Evolutionary conservation across 2,329 filamentous ascomycete genomes (phyloP).

Genomic region (Periconia sp.): DNA sequence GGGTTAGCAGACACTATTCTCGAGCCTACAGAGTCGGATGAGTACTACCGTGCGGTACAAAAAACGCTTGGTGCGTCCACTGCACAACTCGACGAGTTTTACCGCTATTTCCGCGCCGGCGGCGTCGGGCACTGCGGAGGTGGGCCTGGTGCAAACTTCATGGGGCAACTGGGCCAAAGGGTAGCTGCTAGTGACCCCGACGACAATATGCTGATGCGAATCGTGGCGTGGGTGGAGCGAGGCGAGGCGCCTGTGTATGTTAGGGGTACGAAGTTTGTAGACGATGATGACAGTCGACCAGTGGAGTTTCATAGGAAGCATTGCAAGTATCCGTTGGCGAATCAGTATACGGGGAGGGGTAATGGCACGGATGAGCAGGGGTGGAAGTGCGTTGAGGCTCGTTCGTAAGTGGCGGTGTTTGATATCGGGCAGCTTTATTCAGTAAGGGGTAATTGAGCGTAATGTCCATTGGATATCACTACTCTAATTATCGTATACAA

Average conservation of each 20-base stretch:
- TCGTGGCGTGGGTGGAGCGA: slow-evolving; percentile 50
- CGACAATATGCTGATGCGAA: slow-evolving; percentile 46
- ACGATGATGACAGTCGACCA: slow-evolving; percentile 38
- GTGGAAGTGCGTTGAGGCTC: slow-evolving; percentile 16
- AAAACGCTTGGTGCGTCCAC: slow-evolving; percentile 35
- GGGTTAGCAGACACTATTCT: slow-evolving; percentile 14
- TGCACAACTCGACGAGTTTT: slow-evolving; percentile 40
- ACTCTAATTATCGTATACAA: too few relatives aligned
- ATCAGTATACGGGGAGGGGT: slow-evolving; percentile 16
- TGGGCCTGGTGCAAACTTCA: slow-evolving; percentile 38
- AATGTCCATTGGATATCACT: too few relatives aligned
- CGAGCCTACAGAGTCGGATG: slow-evolving; percentile 3
- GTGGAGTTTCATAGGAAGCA: slow-evolving; percentile 51
- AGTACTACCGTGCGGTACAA: slow-evolving; percentile 48
- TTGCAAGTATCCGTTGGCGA: slow-evolving; percentile 41
- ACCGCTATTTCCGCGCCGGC: slow-evolving; percentile 52
- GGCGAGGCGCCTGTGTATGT: slow-evolving; percentile 41
- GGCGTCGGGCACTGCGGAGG: slow-evolving; percentile 54
- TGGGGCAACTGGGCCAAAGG: slow-evolving; percentile 1
- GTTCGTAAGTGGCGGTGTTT: too few relatives aligned
- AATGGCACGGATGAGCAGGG: slow-evolving; percentile 17
- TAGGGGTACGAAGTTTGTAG: slow-evolving; percentile 30
- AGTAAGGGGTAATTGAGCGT: too few relatives aligned
- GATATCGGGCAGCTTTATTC: too few relatives aligned
- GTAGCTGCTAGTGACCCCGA: slow-evolving; percentile 12